A percentile compares a stretch with the other conserved stretches of the same genome.
Evolutionary conservation across 805 yeast species (phyloP).

Genomic region (Candida ascalaphidarum): DNA sequence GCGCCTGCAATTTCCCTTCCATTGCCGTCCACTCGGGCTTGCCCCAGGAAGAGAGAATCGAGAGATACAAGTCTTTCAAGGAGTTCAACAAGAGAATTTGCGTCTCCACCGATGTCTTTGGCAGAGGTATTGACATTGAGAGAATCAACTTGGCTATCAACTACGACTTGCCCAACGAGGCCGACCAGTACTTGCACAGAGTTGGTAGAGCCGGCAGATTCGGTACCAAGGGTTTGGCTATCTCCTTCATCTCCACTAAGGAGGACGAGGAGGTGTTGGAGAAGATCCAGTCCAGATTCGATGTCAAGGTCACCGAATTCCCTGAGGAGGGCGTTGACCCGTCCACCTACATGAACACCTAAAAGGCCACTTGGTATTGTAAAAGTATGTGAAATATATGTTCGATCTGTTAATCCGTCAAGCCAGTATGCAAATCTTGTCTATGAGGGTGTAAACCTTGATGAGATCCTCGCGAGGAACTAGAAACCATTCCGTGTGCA

Average conservation of each 20-base stretch:
- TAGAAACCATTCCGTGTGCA: constrained; percentile 53
- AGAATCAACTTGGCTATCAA: constrained; percentile 97
- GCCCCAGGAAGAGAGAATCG: constrained; percentile 97
- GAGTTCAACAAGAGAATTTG: constrained; percentile 98
- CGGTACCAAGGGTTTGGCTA: constrained; percentile 97
- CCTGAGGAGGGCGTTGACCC: constrained; percentile 98
- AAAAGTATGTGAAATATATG: not conserved
- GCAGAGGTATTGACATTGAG: constrained; percentile 99
- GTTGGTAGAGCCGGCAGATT: constrained; percentile 99
- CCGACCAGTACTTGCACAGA: constrained; percentile 97
- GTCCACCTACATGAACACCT: constrained; percentile 95
- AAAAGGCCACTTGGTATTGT: constrained; percentile 8
- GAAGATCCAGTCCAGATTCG: constrained; percentile 94
- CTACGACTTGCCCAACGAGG: constrained; percentile 92
- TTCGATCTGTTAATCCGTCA: no score
- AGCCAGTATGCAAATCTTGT: constrained; percentile 9
- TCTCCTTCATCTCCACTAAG: constrained; percentile 78
- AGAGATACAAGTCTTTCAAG: constrained; percentile 90
- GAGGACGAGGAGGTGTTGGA: constrained; percentile 86
- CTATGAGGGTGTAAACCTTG: constrained; percentile 23
- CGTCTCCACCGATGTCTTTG: constrained; percentile 96
- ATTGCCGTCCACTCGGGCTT: constrained; percentile 94
- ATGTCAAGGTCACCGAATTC: constrained; percentile 88
- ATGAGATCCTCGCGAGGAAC: constrained; percentile 34
- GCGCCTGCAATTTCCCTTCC: constrained; percentile 93